Conservation (phyloP, 2,329 filamentous ascomycete genomes). For the Thermomyces lanuginosus region DNA sequence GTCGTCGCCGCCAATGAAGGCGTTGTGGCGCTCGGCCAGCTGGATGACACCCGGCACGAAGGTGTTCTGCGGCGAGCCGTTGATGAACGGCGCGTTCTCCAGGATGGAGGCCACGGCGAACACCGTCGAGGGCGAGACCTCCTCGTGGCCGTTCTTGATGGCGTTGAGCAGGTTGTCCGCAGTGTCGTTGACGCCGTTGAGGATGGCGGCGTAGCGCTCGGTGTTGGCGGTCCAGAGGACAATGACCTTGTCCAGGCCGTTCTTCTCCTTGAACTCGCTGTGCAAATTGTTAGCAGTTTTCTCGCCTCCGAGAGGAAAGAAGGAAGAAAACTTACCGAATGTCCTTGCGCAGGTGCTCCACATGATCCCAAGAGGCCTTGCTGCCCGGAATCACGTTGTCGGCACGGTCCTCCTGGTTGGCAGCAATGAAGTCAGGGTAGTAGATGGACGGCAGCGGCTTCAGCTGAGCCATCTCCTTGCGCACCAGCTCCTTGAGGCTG, state of each 20-base stretch:
- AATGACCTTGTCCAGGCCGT: slow-evolving; percentile 84
- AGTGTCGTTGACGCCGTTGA: slow-evolving; percentile 86
- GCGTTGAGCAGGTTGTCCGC: slow-evolving; percentile 81
- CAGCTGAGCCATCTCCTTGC: slow-evolving; percentile 84
- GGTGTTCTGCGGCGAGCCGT: slow-evolving; percentile 97
- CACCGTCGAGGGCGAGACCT: slow-evolving; percentile 88
- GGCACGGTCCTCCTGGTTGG: slow-evolving; percentile 92
- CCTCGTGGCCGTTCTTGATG: slow-evolving; percentile 71
- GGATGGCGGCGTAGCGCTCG: slow-evolving; percentile 81
- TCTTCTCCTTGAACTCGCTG: slow-evolving; percentile 73
- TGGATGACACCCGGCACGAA: slow-evolving; percentile 87
- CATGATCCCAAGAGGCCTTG: slow-evolving; percentile 73
- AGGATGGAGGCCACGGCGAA: slow-evolving; percentile 92
- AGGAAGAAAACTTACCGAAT: slow-evolving; percentile 46
- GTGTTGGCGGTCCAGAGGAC: slow-evolving; percentile 99
- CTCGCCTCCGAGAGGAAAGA: slow-evolving; percentile 1
- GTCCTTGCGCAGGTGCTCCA: slow-evolving; percentile 83
- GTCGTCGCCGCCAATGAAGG: slow-evolving; percentile 94
- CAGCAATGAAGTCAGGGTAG: slow-evolving; percentile 98
- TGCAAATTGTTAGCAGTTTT: slow-evolving; percentile 2
- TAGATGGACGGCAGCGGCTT: slow-evolving; percentile 87
- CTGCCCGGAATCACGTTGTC: slow-evolving; percentile 74
- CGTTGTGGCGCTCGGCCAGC: slow-evolving; percentile 68
- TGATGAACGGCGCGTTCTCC: slow-evolving; percentile 87
- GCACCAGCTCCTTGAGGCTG: slow-evolving; percentile 73